Evolutionary conservation across 305 asterid species (phyloP).

Genomic region (Petunia hybrid): DNA sequence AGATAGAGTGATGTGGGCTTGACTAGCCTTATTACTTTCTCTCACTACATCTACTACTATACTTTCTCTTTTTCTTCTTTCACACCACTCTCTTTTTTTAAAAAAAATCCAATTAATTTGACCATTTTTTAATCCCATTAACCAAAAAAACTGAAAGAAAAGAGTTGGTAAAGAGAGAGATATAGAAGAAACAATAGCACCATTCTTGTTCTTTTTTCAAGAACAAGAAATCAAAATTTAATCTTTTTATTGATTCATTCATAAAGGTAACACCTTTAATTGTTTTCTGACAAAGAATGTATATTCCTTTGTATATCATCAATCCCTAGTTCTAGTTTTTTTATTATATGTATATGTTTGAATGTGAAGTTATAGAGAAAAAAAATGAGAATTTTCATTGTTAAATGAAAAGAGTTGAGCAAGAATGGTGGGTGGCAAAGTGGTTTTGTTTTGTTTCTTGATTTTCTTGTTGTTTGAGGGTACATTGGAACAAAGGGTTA

Average conservation of each 20-base stretch:
- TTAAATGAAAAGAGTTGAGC: conserved; percentile 52
- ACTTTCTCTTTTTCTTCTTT: conserved; percentile 29
- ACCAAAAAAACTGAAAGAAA: conserved; percentile 52
- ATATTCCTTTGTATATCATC: conserved; percentile 36
- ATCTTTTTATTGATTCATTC: conserved; percentile 48
- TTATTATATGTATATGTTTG: background rate
- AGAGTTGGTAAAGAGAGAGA: conserved; percentile 42
- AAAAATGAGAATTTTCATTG: conserved; percentile 43
- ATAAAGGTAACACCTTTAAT: conserved; percentile 47
- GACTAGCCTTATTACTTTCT: conserved; percentile 42
- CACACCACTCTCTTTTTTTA: conserved; percentile 30
- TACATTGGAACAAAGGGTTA: conserved; percentile 45
- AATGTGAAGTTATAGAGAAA: conserved; percentile 2
- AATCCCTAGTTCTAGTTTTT: conserved; percentile 31
- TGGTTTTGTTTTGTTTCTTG: conserved; percentile 38
- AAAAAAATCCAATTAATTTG: conserved; percentile 43
- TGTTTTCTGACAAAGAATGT: conserved; percentile 28
- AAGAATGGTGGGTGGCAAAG: conserved; percentile 53
- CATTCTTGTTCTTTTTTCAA: conserved; percentile 29
- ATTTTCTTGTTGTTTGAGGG: conserved; percentile 46
- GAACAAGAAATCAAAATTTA: conserved; percentile 43
- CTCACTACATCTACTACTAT: conserved; percentile 36
- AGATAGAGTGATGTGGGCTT: background rate
- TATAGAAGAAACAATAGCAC: conserved; percentile 3
- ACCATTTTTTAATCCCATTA: conserved; percentile 53